A percentile compares a stretch with the other conserved stretches of the same genome.
These are phyloP conservation scores for Tulasnella sp. DNA, from an alignment of 768 basidiomycete species.

Conservation along the genomic window DNA sequence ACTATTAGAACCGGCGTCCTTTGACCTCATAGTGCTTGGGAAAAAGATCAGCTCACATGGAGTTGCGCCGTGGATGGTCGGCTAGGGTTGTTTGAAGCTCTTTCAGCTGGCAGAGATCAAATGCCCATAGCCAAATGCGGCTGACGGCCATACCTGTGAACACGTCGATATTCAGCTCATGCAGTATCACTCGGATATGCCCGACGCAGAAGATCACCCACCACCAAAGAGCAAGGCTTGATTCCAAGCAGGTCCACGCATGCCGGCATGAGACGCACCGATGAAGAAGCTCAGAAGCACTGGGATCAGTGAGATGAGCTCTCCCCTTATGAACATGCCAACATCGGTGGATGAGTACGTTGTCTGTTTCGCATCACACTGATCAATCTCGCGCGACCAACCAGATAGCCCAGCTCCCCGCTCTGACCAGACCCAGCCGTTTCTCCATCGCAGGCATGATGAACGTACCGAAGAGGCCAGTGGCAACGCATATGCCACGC, in stretches of 20 bases:
- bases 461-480: constrained; percentile 38
- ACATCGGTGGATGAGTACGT: background rate
- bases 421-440: constrained; percentile 35
- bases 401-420: constrained; percentile 44
- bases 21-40: too few relatives aligned
- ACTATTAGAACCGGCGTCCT: too few relatives aligned
- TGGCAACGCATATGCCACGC: constrained; percentile 36
- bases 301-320: constrained; percentile 36
- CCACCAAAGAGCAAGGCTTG: constrained; percentile 36
- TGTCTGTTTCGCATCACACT: too few relatives aligned
- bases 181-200: too few relatives aligned
- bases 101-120: constrained; percentile 42
- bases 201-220: constrained; percentile 24
- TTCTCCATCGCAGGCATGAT: constrained; percentile 34
- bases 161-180: background rate
- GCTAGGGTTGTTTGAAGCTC: constrained; percentile 36
- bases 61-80: constrained; percentile 36
- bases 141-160: constrained; percentile 35
- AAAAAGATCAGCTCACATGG: too few relatives aligned
- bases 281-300: constrained; percentile 35
- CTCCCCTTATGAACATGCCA: constrained; percentile 23
- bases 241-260: constrained; percentile 27
- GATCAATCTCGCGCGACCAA: too few relatives aligned
- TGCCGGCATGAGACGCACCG: constrained; percentile 12
- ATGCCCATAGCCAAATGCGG: constrained; percentile 40